Percentiles rank a stretch among this genome's conserved stretches.
These are phyloP conservation scores for Ustilago curta DNA, from an alignment of 1,284 basidiomycete genomes.

Conservation along the genomic window DNA sequence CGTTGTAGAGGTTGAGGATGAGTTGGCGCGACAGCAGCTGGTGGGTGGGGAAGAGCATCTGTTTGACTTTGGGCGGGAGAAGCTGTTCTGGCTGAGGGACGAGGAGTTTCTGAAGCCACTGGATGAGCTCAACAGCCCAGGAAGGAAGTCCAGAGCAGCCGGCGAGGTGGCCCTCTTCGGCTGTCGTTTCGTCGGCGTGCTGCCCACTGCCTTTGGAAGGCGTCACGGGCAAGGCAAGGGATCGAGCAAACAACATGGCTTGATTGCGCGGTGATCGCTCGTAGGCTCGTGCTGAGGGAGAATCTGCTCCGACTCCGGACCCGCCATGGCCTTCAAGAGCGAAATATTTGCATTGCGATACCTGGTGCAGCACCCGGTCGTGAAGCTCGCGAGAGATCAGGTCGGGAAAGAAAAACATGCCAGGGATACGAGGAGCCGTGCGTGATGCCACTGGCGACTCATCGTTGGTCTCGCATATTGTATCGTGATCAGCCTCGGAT, in stretches of 20 bases:
- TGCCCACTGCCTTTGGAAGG: neutral
- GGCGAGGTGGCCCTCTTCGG: neutral
- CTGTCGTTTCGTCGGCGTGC: neutral
- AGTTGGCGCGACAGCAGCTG: slow-evolving; percentile 63
- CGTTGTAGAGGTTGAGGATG: slow-evolving; percentile 72
- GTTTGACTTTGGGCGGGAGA: slow-evolving; percentile 5
- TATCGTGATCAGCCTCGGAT: slow-evolving; percentile 8
- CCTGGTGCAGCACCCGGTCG: slow-evolving; percentile 23
- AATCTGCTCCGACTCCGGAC: neutral
- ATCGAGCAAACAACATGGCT: slow-evolving; percentile 51
- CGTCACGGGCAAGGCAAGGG: neutral
- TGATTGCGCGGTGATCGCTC: slow-evolving; percentile 29
- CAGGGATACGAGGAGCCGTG: slow-evolving; percentile 18
- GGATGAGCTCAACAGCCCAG: slow-evolving; percentile 35
- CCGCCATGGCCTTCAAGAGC: slow-evolving; percentile 1
- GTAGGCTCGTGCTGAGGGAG: neutral
- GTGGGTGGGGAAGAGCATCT: slow-evolving; percentile 23
- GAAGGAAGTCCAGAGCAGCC: slow-evolving; percentile 32
- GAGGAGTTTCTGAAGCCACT: slow-evolving; percentile 15
- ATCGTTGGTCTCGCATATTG: neutral
- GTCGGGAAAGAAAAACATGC: slow-evolving; percentile 41
- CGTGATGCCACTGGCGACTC: slow-evolving; percentile 16
- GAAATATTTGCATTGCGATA: slow-evolving; percentile 46
- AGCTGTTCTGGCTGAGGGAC: neutral
- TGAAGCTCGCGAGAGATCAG: slow-evolving; percentile 27